Base-by-base conservation (phyloP, 148 eudicot genomes). In the Drosera capensis region DNA sequence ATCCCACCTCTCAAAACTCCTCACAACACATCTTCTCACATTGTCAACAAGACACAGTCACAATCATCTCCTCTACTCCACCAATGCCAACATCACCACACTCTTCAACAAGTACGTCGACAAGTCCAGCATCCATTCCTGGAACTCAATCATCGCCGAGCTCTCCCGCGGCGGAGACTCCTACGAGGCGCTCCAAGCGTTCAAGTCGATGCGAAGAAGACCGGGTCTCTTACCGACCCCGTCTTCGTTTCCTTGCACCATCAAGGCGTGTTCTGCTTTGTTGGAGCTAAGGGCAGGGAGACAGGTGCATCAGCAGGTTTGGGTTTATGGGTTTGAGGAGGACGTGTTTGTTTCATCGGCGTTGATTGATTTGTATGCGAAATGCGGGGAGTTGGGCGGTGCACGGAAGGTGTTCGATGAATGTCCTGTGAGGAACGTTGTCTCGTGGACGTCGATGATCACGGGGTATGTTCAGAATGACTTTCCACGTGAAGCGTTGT, bases 71-170 rank as follows among this genome's bases (percentile, higher is more conserved):
- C n/a, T 13, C 48, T 56, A 29, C 16, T 62, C 68, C 2, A 26
- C 72, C 17, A 41, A 56, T 40, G 42, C 64, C 7, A 69, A 62
- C 38, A 52, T 74, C 24, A 26, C 46, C 1, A 56, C 68, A 23
- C 49, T 68, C 23, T 81, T 81, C 73, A 74, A 62, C 62, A 62
- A 72, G 46, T 72, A 77, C 54, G 60, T 74, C 4, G 80, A 78
- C 63, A 54, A 48, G 34, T 61, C 66, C 14, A 36, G 64, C 52
- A 75, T 74, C 21, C 34, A 47, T 54, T 81, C 93, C 0, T 81
- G 82, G 82, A 78, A 81, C 62, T 68, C 85, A 3, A 55, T 81
- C 62, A 81, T 81, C 24, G 79, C 93, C 49, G 85, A 77, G 56
- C 51, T 77, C 36, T 79, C 93, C 44, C 74, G 85, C 1, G 58